Evolutionary conservation across 371 early-diverging fungal species (phyloP), one percentile per base, ranked within the genome.

Genomic region (Choanephora cucurbitarum): DNA sequence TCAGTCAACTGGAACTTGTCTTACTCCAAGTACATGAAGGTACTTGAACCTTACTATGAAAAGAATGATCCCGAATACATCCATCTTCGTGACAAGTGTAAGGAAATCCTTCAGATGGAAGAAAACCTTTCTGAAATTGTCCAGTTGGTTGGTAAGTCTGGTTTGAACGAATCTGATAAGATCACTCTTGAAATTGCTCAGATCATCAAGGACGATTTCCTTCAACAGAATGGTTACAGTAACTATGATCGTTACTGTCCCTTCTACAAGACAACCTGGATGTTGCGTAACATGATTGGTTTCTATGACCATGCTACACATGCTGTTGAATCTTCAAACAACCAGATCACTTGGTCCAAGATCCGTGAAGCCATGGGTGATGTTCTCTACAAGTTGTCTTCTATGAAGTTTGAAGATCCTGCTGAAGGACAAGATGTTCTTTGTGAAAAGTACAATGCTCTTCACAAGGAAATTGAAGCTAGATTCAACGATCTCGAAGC

Each of bases 171-270:
- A 72, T 82, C 91, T 17, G 99, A 99, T 79, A 99, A 99, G 88
- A 95, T 99, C 70, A 97, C 97, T 15, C 83, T 99, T 52, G 99
- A 99, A 64, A 86, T 99, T 44, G 96, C 99, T 52, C 94, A 94
- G 70, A 80, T 99, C 61, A 95, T 99, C 71, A 99, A 99, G 88
- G 99, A 99, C 72, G 99, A 99, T 77, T 99, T 99, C 81, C 83
- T 99, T 80, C 99, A 99, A 81, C 99, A 99, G 77, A 99, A 99
- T 79, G 99, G 99, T 40, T 99, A 99, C 85, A 99, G 99, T 51
- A 81, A 82, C 63, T 99, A 99, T 71, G 99, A 99, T 77, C 94
- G 95, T 51, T 99, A 91, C 88, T 99, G 99, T 77, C 99, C 99
- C 31, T 99, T 99, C 89, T 96, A 91, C 86, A 88, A 88, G 88